Base-by-base conservation (phyloP, 2,329 filamentous ascomycete species). In the Aspergillus glaucus region DNA sequence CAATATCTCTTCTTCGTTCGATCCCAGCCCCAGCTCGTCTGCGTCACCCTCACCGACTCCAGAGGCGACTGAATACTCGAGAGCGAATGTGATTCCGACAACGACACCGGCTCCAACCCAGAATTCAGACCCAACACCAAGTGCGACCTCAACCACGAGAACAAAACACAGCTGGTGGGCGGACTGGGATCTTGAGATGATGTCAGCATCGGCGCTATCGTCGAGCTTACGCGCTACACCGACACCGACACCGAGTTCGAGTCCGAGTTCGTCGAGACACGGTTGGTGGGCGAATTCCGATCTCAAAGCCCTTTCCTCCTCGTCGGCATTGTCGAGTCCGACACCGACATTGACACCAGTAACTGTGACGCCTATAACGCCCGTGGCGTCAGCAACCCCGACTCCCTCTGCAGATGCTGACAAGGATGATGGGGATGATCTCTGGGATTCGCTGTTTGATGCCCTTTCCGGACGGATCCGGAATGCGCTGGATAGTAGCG, bases 401-500 rank as follows among this genome's bases (percentile, higher is more conserved):
- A 40, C 37, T 2, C 37, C 37, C n/a, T 17, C 37, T 22, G 10
- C 42, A 10, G 36, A 44, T 36, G 45, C 51, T 2, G 42, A 47
- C 1, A 43, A 56, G 1, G 58, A 66, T 37, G 28, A 53, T 1
- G 24, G 44, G 12, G 22, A 28, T 19, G 41, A 43, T n/a, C 57
- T 62, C 42, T 47, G 62, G 21, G 47, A 47, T 28, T 47, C 45
- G 6, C 24, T 66, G 12, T 51, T 59, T 14, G 41, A 43, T 12
- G 30, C 45, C 6, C 10, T 66, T 24, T 50, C 50, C 44, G 19
- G 52, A 44, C 50, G 52, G 19, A 47, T 65, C 26, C 54, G 49
- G 0, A 45, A 62, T 32, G 36, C 50, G 14, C 12, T 62, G 17
- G 50, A 65, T 49, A 61, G 59, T 30, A 60, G 58, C n/a, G 64